Evolutionary conservation across 495 filamentous ascomycete species (phyloP), one percentile per base, ranked within the genome.

Genomic region (Aspergillus bertholletiae): DNA sequence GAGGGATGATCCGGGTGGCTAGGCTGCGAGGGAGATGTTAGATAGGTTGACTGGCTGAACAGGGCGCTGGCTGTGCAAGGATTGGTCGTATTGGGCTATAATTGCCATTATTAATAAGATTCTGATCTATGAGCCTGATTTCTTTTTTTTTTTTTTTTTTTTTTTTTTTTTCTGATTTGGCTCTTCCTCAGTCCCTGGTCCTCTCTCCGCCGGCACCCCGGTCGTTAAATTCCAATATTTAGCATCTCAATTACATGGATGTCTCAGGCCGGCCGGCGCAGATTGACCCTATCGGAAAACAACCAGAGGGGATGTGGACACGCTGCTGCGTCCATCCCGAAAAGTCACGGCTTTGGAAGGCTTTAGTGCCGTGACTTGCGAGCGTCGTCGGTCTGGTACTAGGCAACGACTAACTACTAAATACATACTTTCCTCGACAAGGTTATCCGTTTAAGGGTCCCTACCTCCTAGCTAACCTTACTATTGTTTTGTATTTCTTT

Each of bases 291-390:
- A 47, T 47, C 45, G 45, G 45, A 47, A 32, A 32, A 32, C 24
- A 47, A 13, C 30, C 47, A 23, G 30, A 37, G 47, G 27, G 22
- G 39, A 43, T 3, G 39, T 43, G 39, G 39, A 15, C 15, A 43
- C 39, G 11, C 7, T 43, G 18, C 39, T 43, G 39, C 39, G 20
- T 43, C 39, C 39, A 43, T 43, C 39, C 39, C 39, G 39, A 43
- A 43, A 43, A 43, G 39, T 43, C 39, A 43, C 39, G 39, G 39
- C 39, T 43, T 43, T 43, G 39, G 26, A 28, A 43, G 39, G 17
- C 17, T 5, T 22, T 43, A 43, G n/a, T 43, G 39, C 39, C 39
- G 39, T 43, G 39, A 11, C 17, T 43, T 43, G 13, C 15, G 34
- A n/a, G 9, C 13, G 11, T 15, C 15, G 34, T 21, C 39, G 17